A percentile compares a stretch with the other conserved stretches of the same genome.
Conservation (phyloP, 352 stramenopile species). For the Phytophthora palmivora region DNA sequence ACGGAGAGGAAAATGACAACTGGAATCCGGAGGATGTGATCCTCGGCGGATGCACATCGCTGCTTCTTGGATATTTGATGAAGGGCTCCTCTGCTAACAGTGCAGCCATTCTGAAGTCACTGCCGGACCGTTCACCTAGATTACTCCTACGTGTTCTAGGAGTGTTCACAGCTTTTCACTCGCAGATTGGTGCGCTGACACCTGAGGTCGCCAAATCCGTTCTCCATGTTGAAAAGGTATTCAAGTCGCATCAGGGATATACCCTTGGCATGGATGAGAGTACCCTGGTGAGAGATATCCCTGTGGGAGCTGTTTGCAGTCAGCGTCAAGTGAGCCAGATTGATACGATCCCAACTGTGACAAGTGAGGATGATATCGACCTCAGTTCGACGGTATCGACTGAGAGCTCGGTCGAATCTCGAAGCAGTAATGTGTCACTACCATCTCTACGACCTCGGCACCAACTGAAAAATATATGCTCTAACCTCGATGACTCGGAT, state of each 20-base stretch:
- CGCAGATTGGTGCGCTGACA: constrained; percentile 78
- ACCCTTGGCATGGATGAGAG: not conserved
- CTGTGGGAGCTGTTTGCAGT: not conserved
- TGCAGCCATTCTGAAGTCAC: constrained; percentile 37
- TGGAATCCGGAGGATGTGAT: constrained; percentile 82
- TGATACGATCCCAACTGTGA: not conserved
- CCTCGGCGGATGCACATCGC: constrained; percentile 66
- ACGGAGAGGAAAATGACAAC: constrained; percentile 32
- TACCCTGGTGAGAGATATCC: not conserved
- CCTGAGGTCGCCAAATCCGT: constrained; percentile 70
- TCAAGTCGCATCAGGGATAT: constrained; percentile 44
- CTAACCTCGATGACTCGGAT: no score
- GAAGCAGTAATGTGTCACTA: constrained; percentile 20
- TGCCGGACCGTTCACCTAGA: constrained; percentile 56
- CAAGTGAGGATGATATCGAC: constrained; percentile 7
- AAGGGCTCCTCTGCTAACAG: constrained; percentile 50
- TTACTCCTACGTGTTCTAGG: constrained; percentile 62
- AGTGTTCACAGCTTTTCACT: constrained; percentile 78
- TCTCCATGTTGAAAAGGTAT: constrained; percentile 68
- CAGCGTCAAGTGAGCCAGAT: not conserved
- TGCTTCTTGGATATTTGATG: constrained; percentile 82
- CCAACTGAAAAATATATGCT: no score
- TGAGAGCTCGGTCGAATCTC: not conserved
- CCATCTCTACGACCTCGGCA: no score
- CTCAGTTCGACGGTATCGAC: constrained; percentile 3